phyloP scores from a whole-genome alignment of 78 protist genomes.

The Dictyostelium discoideum region dicty_2.7 NC_007090.3:415001-415500 shows the following conservation, averaged over 20 bases:
- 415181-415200: too few species aligned
- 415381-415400: conserved; percentile 80
- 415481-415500: conserved; percentile 92
- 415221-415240: not conserved
- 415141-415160: too few species aligned
- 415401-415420: conserved; percentile 87
- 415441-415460: conserved; percentile 91
- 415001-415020: too few species aligned
- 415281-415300: conserved; percentile 87
- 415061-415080: too few species aligned
- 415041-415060: too few species aligned
- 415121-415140: too few species aligned
- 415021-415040: too few species aligned
- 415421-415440: conserved; percentile 93
- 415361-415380: conserved; percentile 43
- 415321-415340: conserved; percentile 75
- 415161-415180: too few species aligned
- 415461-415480: conserved; percentile 90
- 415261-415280: not conserved
- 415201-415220: not conserved
- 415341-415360: conserved; percentile 79
- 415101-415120: too few species aligned
- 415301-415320: conserved; percentile 55
- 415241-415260: too few species aligned
- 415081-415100: too few species aligned